These are phyloP conservation scores for Hypoxylon sp. DNA, from an alignment of 2,329 filamentous ascomycete genomes.

Conservation along the genomic window DNA sequence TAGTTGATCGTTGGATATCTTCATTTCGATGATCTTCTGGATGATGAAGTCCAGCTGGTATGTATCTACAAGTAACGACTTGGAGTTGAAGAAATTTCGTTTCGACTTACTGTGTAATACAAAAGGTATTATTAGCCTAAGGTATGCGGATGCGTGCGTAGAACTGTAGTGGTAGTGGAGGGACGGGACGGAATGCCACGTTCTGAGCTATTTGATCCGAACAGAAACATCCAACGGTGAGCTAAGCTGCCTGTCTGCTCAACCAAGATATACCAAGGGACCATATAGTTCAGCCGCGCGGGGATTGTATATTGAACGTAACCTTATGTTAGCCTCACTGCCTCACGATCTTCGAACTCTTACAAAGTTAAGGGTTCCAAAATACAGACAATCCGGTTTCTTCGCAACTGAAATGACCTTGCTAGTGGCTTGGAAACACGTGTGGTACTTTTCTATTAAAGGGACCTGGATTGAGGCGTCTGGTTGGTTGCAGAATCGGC, in stretches of 20 bases:
- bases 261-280: too few relatives aligned
- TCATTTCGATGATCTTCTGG: constrained; percentile 10
- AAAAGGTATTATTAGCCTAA: constrained; percentile 16
- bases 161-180: constrained; percentile 21
- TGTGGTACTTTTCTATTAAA: constrained; percentile 20
- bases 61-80: too few relatives aligned
- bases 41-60: neutral
- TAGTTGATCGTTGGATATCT: neutral
- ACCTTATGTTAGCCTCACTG: constrained; percentile 10
- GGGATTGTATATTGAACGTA: constrained; percentile 3
- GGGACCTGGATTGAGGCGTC: constrained; percentile 6
- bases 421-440: constrained; percentile 28
- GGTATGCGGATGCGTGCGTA: neutral
- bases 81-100: too few relatives aligned
- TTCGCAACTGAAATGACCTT: constrained; percentile 15
- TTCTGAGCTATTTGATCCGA: constrained; percentile 2
- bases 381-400: constrained; percentile 22
- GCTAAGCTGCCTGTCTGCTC: neutral
- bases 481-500: constrained; percentile 14
- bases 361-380: constrained; percentile 23
- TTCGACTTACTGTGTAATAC: neutral
- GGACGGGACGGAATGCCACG: constrained; percentile 18
- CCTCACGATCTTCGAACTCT: constrained; percentile 8
- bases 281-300: constrained; percentile 18
- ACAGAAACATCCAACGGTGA: constrained; percentile 5